Percentiles rank a stretch among this genome's conserved stretches.
Conservation (phyloP, 345 rosid species). For the Bruguiera sexangula region DNA sequence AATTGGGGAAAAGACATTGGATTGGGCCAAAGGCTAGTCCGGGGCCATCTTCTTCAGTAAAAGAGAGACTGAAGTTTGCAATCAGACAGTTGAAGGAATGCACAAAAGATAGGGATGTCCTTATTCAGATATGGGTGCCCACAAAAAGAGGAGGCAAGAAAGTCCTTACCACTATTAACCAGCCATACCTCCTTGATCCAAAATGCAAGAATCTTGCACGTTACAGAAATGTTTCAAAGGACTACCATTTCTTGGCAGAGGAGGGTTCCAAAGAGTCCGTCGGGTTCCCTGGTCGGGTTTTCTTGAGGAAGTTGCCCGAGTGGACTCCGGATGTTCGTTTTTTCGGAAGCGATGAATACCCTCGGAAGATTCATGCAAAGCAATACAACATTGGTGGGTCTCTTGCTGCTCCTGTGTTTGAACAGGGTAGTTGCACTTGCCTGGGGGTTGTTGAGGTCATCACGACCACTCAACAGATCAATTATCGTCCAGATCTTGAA, state of each 20-base stretch:
- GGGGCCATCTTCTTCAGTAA: conserved; percentile 43
- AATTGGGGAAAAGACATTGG: conserved; percentile 59
- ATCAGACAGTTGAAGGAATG: conserved; percentile 47
- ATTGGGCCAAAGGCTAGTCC: conserved; percentile 46
- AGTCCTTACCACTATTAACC: conserved; percentile 67
- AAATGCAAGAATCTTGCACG: conserved; percentile 52
- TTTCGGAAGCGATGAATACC: conserved; percentile 70
- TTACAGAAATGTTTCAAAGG: conserved; percentile 65
- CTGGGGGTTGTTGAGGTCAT: conserved; percentile 90
- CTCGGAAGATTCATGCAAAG: conserved; percentile 56
- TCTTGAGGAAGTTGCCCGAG: conserved; percentile 72
- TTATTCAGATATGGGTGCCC: conserved; percentile 90
- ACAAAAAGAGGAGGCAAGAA: conserved; percentile 54
- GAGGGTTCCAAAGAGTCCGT: conserved; percentile 53
- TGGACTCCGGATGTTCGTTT: conserved; percentile 96
- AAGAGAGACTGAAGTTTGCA: conserved; percentile 54
- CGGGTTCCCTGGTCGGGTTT: conserved; percentile 88
- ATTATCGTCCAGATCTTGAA: conserved; percentile 67
- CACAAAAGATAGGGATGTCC: conserved; percentile 52
- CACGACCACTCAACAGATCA: conserved; percentile 62
- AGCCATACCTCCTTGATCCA: conserved; percentile 61
- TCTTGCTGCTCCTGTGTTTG: conserved; percentile 85
- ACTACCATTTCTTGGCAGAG: conserved; percentile 68
- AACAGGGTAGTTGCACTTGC: conserved; percentile 64
- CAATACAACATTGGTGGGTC: conserved; percentile 70